A percentile compares a stretch with the other conserved stretches of the same genome.
Evolutionary conservation across 2,329 filamentous ascomycete species (phyloP).

Genomic region (Trichophyton verrucosum): DNA sequence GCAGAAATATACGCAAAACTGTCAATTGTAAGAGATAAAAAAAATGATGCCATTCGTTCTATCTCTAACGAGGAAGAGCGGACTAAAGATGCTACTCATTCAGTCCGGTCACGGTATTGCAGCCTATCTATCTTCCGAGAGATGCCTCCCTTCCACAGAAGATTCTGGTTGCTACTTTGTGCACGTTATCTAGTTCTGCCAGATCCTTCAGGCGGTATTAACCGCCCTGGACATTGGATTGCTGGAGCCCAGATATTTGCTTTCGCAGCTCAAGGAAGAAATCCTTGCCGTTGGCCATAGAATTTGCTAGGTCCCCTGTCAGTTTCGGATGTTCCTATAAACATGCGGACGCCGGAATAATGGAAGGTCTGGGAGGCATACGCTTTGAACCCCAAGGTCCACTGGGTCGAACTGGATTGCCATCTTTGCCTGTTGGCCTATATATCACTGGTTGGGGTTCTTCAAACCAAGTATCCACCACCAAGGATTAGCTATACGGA

Average conservation of each 20-base stretch:
- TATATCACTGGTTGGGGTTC: conserved; percentile 21
- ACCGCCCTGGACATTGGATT: conserved; percentile 11
- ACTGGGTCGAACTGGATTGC: conserved; percentile 25
- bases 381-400: conserved; percentile 35
- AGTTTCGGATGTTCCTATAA: conserved; percentile 8
- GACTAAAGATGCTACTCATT: not conserved
- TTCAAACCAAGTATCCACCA: not conserved
- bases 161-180: not conserved
- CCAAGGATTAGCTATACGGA: not conserved
- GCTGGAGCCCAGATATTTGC: conserved; percentile 32
- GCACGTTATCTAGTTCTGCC: not conserved
- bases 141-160: not conserved
- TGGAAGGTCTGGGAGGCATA: conserved; percentile 17
- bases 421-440: conserved; percentile 23
- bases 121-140: not conserved
- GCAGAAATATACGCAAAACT: not conserved
- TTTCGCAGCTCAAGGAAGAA: conserved; percentile 40
- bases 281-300: conserved; percentile 38
- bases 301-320: conserved; percentile 27
- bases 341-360: not conserved
- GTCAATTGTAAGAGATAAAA: not conserved
- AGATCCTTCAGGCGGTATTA: not conserved
- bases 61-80: not conserved
- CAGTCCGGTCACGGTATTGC: not conserved
- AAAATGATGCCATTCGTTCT: not conserved